Base-by-base conservation (phyloP, 257 asterid species). In the Pogostemon cablin region DNA sequence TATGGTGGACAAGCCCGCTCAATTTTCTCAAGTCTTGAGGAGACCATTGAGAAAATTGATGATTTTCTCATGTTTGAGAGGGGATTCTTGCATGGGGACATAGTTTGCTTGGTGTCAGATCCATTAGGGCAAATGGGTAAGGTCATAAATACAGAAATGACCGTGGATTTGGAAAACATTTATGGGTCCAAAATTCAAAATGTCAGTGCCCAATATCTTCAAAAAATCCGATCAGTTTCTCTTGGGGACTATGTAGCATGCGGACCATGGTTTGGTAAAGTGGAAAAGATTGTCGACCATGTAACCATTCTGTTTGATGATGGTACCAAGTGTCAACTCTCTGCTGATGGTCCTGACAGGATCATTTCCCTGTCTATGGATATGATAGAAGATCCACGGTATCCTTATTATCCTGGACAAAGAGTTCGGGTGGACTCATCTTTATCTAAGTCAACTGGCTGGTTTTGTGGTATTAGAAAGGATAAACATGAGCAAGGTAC, bases 191-290 rank as follows among this genome's bases (percentile, higher is more conserved):
- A 86, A 75, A 79, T 81, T 25, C 81, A 40, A 41, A 80, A 78
- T 50, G 76, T 86, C 39, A 71, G 71, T 66, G 83, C 93, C 62
- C 77, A 63, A 56, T 48, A 78, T 62, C 84, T 95, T 57, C 84
- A 52, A 47, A 95, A 77, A 72, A 57, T 91, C n/a, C 90, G 88
- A 48, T 75, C 90, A 0, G 65, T 88, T 56, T 83, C 92, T 4
- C 81, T 83, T 32, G 93, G 88, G 38, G 96, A 95, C 74, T 79
- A 70, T 55, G 98, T 89, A 37, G 78, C 85, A 12, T 72, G 9
- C n/a, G 96, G 90, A 12, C 77, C 93, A 47, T 91, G 98, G 97
- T 81, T 89, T 17, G 99, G 99, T 65, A 91, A 88, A 86, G 91
- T 88, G 4, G 95, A 86, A 48, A 88, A 84, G 50, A 78, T 86